A percentile compares a stretch with the other conserved stretches of the same genome.
Conservation (phyloP, 2,329 filamentous ascomycete species). For the Fusarium guadeloupense region DNA sequence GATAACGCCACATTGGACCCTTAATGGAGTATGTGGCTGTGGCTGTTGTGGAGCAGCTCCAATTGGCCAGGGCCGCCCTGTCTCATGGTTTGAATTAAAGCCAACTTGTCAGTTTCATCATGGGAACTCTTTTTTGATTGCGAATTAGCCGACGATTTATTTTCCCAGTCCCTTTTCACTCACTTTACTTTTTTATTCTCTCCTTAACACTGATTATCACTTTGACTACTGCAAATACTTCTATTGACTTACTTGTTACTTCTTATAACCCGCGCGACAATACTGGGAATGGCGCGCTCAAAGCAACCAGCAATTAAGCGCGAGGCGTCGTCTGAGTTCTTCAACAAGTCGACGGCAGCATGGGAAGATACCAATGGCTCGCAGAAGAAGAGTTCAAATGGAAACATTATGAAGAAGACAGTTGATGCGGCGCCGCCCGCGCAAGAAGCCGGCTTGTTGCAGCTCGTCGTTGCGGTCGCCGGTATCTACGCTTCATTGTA, state of each 20-base stretch:
- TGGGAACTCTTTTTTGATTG: constrained; percentile 33
- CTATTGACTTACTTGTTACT: not conserved
- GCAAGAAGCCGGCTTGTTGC: constrained; percentile 70
- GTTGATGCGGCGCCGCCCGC: constrained; percentile 45
- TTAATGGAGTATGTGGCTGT: constrained; percentile 14
- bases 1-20: constrained; percentile 18
- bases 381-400: constrained; percentile 38
- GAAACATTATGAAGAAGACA: constrained; percentile 40
- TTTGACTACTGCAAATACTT: not conserved
- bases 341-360: constrained; percentile 57
- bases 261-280: not conserved
- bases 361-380: constrained; percentile 48
- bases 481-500: constrained; percentile 99
- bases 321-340: constrained; percentile 72
- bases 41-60: constrained; percentile 29
- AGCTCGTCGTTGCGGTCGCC: constrained; percentile 86
- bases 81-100: constrained; percentile 39
- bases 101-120: constrained; percentile 44
- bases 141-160: constrained; percentile 20
- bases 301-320: constrained; percentile 76
- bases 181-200: constrained; percentile 16
- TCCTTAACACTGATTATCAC: constrained; percentile 6
- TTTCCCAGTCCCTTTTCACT: constrained; percentile 20
- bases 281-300: constrained; percentile 69
- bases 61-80: not conserved